These are phyloP conservation scores for Camelina neglecta DNA, from an alignment of 345 rosid species.

Conservation along the genomic window DNA sequence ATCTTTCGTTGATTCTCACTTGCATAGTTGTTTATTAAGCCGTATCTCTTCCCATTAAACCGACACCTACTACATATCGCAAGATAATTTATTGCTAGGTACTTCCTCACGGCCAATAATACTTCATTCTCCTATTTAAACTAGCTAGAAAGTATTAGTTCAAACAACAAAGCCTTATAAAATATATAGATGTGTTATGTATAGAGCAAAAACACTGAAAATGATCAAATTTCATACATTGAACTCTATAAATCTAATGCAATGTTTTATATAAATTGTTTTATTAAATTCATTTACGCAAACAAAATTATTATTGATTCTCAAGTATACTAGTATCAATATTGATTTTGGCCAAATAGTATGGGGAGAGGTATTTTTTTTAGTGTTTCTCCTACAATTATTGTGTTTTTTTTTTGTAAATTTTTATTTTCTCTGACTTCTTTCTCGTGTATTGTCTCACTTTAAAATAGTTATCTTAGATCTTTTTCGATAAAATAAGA, in stretches of 20 bases:
- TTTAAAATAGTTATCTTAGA: background rate
- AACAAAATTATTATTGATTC: too few species aligned
- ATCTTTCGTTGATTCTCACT: constrained; percentile 36
- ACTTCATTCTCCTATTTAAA: background rate
- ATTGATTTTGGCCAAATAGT: constrained; percentile 11
- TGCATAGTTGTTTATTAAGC: constrained; percentile 3
- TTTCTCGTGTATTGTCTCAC: background rate
- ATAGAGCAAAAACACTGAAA: background rate
- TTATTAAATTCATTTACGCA: background rate
- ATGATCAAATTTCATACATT: constrained; percentile 25
- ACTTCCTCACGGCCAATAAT: background rate
- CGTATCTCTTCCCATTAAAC: constrained; percentile 16
- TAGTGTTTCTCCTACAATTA: background rate
- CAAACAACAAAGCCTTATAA: too few species aligned
- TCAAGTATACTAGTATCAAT: background rate
- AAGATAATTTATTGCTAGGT: background rate
- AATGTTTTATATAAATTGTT: background rate
- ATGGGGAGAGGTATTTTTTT: background rate
- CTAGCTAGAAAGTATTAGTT: background rate
- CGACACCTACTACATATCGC: background rate
- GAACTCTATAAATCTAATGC: background rate
- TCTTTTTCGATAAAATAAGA: background rate
- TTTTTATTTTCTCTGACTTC: background rate
- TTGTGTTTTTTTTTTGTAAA: background rate
- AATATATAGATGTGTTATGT: background rate